Conservation (phyloP, 768 basidiomycete genomes). For the Boletus pseudopeckii region DNA sequence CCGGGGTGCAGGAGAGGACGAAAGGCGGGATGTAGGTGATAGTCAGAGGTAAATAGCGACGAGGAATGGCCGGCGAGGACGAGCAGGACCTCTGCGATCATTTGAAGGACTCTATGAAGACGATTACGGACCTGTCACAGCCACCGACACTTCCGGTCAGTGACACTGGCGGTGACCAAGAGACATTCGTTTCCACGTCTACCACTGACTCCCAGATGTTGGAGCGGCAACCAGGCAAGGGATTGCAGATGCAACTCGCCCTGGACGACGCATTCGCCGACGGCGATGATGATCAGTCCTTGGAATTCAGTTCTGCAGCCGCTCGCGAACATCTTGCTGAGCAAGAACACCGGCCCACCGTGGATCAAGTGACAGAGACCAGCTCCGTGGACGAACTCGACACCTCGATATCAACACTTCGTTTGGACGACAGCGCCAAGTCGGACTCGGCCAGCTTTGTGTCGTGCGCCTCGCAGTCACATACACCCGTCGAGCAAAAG, state of each 20-base stretch:
- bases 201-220: constrained; percentile 12
- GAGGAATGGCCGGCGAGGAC: constrained; percentile 86
- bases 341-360: constrained; percentile 37
- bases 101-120: constrained; percentile 25
- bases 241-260: constrained; percentile 30
- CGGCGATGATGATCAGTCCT: constrained; percentile 44
- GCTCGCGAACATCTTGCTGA: constrained; percentile 61
- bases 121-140: constrained; percentile 1
- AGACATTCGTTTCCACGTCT: constrained; percentile 9
- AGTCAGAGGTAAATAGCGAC: constrained; percentile 67
- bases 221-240: constrained; percentile 26
- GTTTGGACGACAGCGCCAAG: constrained; percentile 42
- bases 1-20: constrained; percentile 80
- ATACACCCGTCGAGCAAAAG: constrained; percentile 16
- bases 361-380: constrained; percentile 27
- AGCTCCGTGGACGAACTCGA: constrained; percentile 35
- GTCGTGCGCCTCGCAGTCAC: constrained; percentile 23
- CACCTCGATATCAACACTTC: constrained; percentile 57
- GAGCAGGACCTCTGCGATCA: constrained; percentile 89
- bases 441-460: constrained; percentile 13
- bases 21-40: constrained; percentile 61
- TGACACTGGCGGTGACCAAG: not conserved
- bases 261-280: constrained; percentile 72
- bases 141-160: not conserved
- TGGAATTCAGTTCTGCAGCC: constrained; percentile 57